Percentiles rank a stretch among this genome's conserved stretches.
These are phyloP conservation scores for Boletus sp. DNA, from an alignment of 768 basidiomycete genomes.

Conservation along the genomic window DNA sequence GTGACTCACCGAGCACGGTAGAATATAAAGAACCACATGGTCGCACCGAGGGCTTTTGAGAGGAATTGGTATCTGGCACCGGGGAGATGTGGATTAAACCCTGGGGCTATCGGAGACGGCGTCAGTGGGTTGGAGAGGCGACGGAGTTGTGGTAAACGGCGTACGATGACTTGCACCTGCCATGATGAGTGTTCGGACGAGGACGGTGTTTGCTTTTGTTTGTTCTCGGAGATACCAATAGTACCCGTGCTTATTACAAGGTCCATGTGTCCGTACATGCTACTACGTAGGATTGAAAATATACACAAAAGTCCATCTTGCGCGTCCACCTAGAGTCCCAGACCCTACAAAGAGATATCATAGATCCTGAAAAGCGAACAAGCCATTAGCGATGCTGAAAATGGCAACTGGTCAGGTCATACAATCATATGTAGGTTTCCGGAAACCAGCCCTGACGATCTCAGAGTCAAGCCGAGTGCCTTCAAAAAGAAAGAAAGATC, in stretches of 20 bases:
- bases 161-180: slow-evolving; percentile 32
- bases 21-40: slow-evolving; percentile 99
- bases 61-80: slow-evolving; percentile 74
- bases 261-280: background rate
- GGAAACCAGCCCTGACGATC: slow-evolving; percentile 59
- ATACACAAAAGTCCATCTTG: background rate
- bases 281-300: background rate
- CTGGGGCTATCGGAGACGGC: slow-evolving; percentile 47
- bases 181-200: slow-evolving; percentile 30
- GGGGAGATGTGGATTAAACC: slow-evolving; percentile 88
- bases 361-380: slow-evolving; percentile 5
- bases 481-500: background rate
- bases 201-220: slow-evolving; percentile 26
- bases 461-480: background rate
- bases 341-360: background rate
- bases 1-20: slow-evolving; percentile 82
- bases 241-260: background rate
- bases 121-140: slow-evolving; percentile 1
- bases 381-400: background rate
- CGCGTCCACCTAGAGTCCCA: background rate
- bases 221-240: slow-evolving; percentile 2
- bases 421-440: slow-evolving; percentile 84
- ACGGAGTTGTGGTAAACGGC: slow-evolving; percentile 6
- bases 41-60: slow-evolving; percentile 82
- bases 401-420: background rate